These are phyloP conservation scores for Aegilops bicornis DNA, from an alignment of 176 grass and related monocot genomes.

Conservation along the genomic window DNA sequence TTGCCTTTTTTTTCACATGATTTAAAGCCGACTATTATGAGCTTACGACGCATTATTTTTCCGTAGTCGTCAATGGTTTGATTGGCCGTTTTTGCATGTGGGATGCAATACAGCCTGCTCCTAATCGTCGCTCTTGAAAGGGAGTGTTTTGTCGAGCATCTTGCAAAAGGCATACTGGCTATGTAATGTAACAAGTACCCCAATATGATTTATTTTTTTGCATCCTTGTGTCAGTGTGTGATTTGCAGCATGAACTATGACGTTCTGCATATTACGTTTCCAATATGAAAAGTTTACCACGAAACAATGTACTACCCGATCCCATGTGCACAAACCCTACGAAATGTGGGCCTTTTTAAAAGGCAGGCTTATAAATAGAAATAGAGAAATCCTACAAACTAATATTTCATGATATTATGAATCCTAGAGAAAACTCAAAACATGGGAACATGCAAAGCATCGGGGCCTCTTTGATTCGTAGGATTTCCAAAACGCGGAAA, in stretches of 20 bases:
- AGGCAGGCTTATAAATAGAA: too few relatives aligned
- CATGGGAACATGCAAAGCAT: too few relatives aligned
- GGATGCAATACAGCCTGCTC: not conserved
- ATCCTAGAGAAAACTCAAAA: too few relatives aligned
- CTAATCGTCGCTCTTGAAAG: not conserved
- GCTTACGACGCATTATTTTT: not conserved
- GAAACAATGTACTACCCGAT: too few relatives aligned
- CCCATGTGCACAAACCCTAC: too few relatives aligned
- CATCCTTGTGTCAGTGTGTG: not conserved
- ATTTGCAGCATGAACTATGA: not conserved
- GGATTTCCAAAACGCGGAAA: too few relatives aligned
- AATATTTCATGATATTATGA: too few relatives aligned
- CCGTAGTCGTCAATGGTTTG: conserved; percentile 3
- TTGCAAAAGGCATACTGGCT: not conserved
- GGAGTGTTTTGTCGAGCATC: conserved; percentile 9
- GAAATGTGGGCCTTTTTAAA: too few relatives aligned
- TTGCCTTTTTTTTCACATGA: conserved; percentile 13
- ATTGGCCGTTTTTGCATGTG: conserved; percentile 20
- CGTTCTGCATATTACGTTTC: too few relatives aligned
- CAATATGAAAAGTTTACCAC: too few relatives aligned
- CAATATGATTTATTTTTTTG: not conserved
- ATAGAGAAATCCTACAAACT: too few relatives aligned
- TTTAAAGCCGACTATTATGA: conserved; percentile 9
- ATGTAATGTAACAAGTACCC: not conserved
- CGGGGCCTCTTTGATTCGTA: too few relatives aligned